Evolutionary conservation across 2,329 filamentous ascomycete genomes (phyloP).

Genomic region (Cladosporium sp.): DNA sequence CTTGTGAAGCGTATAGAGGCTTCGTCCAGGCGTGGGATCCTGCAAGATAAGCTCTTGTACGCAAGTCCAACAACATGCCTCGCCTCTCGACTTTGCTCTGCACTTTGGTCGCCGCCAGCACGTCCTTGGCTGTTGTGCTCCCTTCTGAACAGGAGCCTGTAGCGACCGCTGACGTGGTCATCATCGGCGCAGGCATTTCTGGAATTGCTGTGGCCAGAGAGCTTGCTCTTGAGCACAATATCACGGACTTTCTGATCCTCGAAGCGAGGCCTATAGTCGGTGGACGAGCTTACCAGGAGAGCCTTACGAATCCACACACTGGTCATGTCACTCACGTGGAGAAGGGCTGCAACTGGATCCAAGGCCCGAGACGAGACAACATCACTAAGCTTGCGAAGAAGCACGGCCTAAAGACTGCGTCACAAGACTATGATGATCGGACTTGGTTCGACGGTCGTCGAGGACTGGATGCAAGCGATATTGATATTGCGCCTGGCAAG

Average conservation of each 20-base stretch:
- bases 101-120: neutral
- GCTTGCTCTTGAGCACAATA: constrained; percentile 8
- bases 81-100: neutral
- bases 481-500: neutral
- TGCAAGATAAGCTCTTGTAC: neutral
- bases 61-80: neutral
- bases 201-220: constrained; percentile 1
- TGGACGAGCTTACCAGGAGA: constrained; percentile 3
- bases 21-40: neutral
- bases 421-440: constrained; percentile 1
- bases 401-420: neutral
- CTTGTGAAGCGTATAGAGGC: neutral
- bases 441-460: constrained; percentile 3
- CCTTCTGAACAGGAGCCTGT: neutral
- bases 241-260: constrained; percentile 6
- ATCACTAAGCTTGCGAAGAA: constrained; percentile 11
- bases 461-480: neutral
- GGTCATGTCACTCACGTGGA: constrained; percentile 8
- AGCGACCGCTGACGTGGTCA: constrained; percentile 7
- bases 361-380: constrained; percentile 2
- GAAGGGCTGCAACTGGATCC: constrained; percentile 10
- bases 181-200: constrained; percentile 6
- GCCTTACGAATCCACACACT: constrained; percentile 4
- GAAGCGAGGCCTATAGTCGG: constrained; percentile 1
- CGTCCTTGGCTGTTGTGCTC: neutral